phyloP scores from a whole-genome alignment of 2,329 filamentous ascomycete species.

The Myriosclerotinia duriaeana region DNA sequence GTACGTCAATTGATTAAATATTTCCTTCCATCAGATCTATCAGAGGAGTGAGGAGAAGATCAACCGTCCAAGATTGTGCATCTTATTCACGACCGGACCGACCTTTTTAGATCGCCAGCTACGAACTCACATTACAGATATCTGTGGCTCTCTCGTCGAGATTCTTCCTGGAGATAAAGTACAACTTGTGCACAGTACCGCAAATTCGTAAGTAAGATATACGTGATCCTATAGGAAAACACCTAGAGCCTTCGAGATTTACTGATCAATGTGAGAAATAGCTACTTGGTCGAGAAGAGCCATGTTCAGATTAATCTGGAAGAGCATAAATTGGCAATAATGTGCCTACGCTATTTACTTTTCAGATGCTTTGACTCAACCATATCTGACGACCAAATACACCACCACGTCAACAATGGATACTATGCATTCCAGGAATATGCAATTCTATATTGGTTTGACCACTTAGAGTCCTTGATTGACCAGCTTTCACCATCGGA shows the following conservation, averaged over 20 bases:
- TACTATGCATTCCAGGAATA: constrained; percentile 39
- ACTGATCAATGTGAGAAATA: constrained; percentile 15
- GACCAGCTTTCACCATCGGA: not conserved
- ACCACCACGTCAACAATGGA: constrained; percentile 24
- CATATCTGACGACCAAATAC: not conserved
- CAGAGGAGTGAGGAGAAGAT: too few species aligned
- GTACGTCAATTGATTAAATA: constrained; percentile 1
- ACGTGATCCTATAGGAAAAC: too few species aligned
- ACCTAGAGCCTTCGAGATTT: not conserved
- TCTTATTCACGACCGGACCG: not conserved
- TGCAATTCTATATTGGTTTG: constrained; percentile 37
- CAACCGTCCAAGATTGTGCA: not conserved
- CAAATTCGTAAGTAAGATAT: constrained; percentile 37
- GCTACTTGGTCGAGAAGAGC: constrained; percentile 23
- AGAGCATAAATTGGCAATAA: constrained; percentile 34
- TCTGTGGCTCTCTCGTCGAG: constrained; percentile 43
- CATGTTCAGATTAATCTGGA: constrained; percentile 22
- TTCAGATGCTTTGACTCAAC: constrained; percentile 35
- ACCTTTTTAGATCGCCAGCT: constrained; percentile 28
- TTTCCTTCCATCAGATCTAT: not conserved
- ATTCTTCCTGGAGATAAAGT: constrained; percentile 37
- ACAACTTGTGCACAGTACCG: constrained; percentile 44
- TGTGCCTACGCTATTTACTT: constrained; percentile 39
- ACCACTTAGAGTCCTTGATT: constrained; percentile 31
- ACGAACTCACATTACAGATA: constrained; percentile 38